Evolutionary conservation across 768 basidiomycete species (phyloP).

Genomic region (Pholiota microspora): DNA sequence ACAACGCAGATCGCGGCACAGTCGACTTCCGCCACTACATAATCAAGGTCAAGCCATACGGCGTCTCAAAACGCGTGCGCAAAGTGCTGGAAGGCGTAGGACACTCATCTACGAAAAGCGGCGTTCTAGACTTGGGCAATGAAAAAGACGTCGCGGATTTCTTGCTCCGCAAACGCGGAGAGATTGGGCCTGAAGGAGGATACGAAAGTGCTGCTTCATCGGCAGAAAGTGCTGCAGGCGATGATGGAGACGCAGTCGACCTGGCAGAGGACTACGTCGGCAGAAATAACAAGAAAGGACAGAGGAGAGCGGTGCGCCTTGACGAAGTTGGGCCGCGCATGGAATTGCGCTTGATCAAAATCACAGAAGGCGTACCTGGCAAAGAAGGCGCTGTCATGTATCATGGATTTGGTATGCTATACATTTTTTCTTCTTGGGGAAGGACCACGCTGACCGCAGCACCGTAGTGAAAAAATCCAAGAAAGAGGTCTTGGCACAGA

Average conservation of each 20-base stretch:
- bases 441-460: slow-evolving; percentile 3
- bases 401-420: slow-evolving; percentile 83
- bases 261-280: slow-evolving; percentile 95
- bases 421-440: slow-evolving; percentile 1
- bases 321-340: slow-evolving; percentile 96
- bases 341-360: slow-evolving; percentile 91
- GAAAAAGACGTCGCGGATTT: slow-evolving; percentile 97
- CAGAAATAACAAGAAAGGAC: slow-evolving; percentile 89
- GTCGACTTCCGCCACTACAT: slow-evolving; percentile 93
- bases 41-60: slow-evolving; percentile 93
- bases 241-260: slow-evolving; percentile 79
- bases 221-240: slow-evolving; percentile 78
- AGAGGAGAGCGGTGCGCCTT: slow-evolving; percentile 85
- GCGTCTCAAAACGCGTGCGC: slow-evolving; percentile 88
- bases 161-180: slow-evolving; percentile 69
- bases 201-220: slow-evolving; percentile 84
- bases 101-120: slow-evolving; percentile 29
- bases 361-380: slow-evolving; percentile 90
- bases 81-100: slow-evolving; percentile 71
- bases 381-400: slow-evolving; percentile 92
- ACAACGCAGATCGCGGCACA: slow-evolving; percentile 82
- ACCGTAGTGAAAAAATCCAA: slow-evolving; percentile 87
- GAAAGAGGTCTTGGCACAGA: slow-evolving; percentile 63
- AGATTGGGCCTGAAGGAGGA: slow-evolving; percentile 61
- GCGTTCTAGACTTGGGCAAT: slow-evolving; percentile 76